Evolutionary conservation across 2,329 filamentous ascomycete species (phyloP).

Genomic region (Ophiostoma sp.): DNA sequence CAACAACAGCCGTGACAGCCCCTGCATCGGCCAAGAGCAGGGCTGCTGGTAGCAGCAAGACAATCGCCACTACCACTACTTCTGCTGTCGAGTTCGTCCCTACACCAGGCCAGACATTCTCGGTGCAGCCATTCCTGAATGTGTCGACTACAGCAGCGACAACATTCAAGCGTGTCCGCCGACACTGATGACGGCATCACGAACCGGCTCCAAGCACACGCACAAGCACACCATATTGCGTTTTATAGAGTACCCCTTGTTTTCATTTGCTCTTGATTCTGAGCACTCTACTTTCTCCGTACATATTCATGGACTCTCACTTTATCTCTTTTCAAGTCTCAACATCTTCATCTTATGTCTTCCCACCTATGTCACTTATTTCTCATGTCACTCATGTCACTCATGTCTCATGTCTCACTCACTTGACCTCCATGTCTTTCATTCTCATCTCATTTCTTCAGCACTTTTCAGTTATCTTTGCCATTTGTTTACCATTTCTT

Average conservation of each 20-base stretch:
- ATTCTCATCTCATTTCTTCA: not conserved
- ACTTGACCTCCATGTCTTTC: not conserved
- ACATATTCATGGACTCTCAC: not conserved
- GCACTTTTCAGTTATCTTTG: too few relatives aligned
- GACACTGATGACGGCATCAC: not conserved
- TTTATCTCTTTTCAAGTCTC: not conserved
- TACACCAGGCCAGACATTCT: not conserved
- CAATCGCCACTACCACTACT: not conserved
- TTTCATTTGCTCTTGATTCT: not conserved
- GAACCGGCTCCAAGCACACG: not conserved
- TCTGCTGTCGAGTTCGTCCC: not conserved
- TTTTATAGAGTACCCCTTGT: not conserved
- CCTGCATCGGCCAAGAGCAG: not conserved
- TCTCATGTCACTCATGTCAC: not conserved
- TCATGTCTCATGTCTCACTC: not conserved
- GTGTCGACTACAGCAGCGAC: not conserved
- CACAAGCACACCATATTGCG: not conserved
- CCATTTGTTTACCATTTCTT: not conserved
- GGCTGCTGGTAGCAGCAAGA: not conserved
- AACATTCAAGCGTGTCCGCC: slow-evolving; percentile 8
- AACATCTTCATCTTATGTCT: not conserved
- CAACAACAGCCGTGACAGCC: not conserved
- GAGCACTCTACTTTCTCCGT: not conserved
- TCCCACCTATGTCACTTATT: not conserved
- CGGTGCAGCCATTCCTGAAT: slow-evolving; percentile 16